Base-by-base conservation (phyloP, 1,139 yeast species). In the Yamadazyma dushanensis region DNA sequence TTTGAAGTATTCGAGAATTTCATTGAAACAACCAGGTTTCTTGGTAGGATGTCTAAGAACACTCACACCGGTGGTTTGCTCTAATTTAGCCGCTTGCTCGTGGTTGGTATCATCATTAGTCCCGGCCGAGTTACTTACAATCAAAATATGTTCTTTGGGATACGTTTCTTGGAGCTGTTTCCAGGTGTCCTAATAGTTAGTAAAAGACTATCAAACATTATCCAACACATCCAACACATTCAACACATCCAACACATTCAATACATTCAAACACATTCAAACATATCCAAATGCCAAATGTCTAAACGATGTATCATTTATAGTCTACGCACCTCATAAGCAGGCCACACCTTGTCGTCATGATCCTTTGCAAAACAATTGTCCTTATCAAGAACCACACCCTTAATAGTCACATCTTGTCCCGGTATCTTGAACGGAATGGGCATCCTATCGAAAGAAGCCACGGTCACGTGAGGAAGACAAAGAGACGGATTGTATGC, bases 41-140 rank as follows among this genome's bases (percentile, higher is more conserved):
- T 89, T 88, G 3, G 82, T 77, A 0, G 80, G 57, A 53, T 92
- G 98, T 36, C 86, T 67, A 28, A 90, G 64, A 0, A 92, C 97
- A 1, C 77, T 66, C 2, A 88, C 86, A 0, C 95, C 95, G 0
- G 92, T 81, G 23, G 73, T 70, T 4, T 57, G 38, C 54, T 88
- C 95, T 18, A 90, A 59, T n/a, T 62, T 53, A 18, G 52, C 38
- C 0, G 97, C 97, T 51, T 84, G 84, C n/a, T 45, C 43, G 45
- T 78, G 74, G 31, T 66, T 71, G 1, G 49, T 51, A 51, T 90
- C 97, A 47, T 82, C 95, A 39, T 74, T 70, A 1, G 97, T 86
- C 0, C 98, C 98, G 0, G 97, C 96, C 0, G 96, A 86, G 54
- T 92, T 92, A 50, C 96, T 85, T 3, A 92, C 97, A 25, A 92